These are phyloP conservation scores for Acanthamoeba triangularis DNA, from an alignment of 208 protist genomes.

Conservation along the genomic window DNA sequence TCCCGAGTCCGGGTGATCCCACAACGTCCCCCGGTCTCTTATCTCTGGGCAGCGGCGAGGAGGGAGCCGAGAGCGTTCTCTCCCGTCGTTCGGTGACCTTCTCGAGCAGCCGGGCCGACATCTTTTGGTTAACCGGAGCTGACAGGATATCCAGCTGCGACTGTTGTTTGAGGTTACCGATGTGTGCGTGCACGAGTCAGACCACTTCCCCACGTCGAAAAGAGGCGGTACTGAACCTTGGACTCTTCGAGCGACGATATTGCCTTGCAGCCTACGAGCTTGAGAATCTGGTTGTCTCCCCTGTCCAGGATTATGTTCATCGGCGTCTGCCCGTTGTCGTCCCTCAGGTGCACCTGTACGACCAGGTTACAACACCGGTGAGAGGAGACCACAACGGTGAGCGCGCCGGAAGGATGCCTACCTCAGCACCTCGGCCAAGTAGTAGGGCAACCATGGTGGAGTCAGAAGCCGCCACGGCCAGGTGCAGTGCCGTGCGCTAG, in stretches of 20 bases:
- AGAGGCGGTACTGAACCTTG: background rate
- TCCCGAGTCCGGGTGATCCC: background rate
- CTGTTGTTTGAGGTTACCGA: background rate
- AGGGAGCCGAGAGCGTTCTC: background rate
- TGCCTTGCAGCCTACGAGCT: slow-evolving; percentile 57
- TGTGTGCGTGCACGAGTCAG: background rate
- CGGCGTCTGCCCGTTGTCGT: slow-evolving; percentile 25
- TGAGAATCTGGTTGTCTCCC: slow-evolving; percentile 72
- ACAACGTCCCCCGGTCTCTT: background rate
- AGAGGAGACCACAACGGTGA: background rate
- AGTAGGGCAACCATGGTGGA: slow-evolving; percentile 43
- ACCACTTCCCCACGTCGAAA: no score
- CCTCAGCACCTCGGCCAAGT: slow-evolving; percentile 51
- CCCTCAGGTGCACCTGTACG: slow-evolving; percentile 47
- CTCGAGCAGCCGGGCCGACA: background rate
- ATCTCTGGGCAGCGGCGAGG: background rate
- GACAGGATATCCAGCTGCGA: slow-evolving; percentile 1
- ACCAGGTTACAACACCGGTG: background rate
- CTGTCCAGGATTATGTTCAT: slow-evolving; percentile 69
- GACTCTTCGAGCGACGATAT: slow-evolving; percentile 39
- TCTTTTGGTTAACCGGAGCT: background rate
- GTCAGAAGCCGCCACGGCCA: slow-evolving; percentile 33
- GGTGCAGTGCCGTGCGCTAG: slow-evolving; percentile 39
- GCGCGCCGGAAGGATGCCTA: background rate
- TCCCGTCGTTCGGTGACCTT: background rate